phyloP scores from a whole-genome alignment of 106 monocot species.

The Dactylorhiza incarnata region DNA sequence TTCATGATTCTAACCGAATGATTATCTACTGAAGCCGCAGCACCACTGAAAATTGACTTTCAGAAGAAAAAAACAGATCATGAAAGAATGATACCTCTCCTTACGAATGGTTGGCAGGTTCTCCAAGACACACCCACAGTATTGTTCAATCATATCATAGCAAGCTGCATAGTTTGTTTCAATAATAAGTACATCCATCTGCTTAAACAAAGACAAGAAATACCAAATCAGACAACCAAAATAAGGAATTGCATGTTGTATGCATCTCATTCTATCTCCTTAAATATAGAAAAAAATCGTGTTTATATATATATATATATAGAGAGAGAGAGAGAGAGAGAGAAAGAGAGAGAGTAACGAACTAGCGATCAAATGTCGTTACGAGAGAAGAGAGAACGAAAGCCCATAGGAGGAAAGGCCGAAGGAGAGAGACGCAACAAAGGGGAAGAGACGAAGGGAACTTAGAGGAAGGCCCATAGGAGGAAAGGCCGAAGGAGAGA shows the following conservation, averaged over 20 bases:
- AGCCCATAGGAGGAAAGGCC: too few relatives aligned
- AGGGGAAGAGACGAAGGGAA: too few relatives aligned
- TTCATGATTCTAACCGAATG: not conserved
- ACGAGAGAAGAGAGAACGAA: too few relatives aligned
- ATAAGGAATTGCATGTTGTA: not conserved
- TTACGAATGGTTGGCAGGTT: slow-evolving; percentile 49
- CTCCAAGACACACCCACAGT: slow-evolving; percentile 32
- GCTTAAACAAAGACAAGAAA: slow-evolving; percentile 11
- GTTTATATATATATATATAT: too few relatives aligned
- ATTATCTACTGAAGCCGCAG: not conserved
- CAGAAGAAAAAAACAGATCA: not conserved
- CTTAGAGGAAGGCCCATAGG: too few relatives aligned
- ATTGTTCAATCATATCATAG: slow-evolving; percentile 71
- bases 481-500: too few relatives aligned
- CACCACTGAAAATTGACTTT: not conserved
- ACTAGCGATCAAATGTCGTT: too few relatives aligned
- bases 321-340: too few relatives aligned
- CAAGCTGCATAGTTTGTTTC: slow-evolving; percentile 61
- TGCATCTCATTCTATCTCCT: too few relatives aligned
- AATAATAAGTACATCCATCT: slow-evolving; percentile 61
- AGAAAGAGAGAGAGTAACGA: too few relatives aligned
- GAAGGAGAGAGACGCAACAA: too few relatives aligned
- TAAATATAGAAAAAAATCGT: too few relatives aligned
- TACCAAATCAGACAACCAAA: not conserved
- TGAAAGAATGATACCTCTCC: slow-evolving; percentile 37